Base-by-base conservation (phyloP, 306 rosid species). In the Trifolium pratense region DNA sequence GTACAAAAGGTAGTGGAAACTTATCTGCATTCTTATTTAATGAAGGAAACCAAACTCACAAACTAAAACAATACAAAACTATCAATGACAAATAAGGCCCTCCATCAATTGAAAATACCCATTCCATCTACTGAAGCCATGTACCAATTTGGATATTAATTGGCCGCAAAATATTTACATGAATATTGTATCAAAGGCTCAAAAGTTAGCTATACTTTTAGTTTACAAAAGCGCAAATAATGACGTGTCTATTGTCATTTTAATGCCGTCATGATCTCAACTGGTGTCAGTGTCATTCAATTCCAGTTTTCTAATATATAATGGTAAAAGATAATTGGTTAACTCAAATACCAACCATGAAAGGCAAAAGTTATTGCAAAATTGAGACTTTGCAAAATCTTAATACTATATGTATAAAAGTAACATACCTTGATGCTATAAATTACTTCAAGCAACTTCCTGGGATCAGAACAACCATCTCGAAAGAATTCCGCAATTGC, bases 381-480 rank as follows among this genome's bases (percentile, higher is more conserved):
- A 64, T 68, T 68, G 48, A 61, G 60, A 73, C 51, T 29, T 29
- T 40, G 37, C n/a, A 46, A 34, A 51, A 64, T 23, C 14, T 23
- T 26, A 42, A 42, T 12, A 25, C 23, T 15, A 43, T 37, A 23
- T 39, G 20, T 67, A 23, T n/a, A n/a, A 79, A 70, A 40, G 59
- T 64, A 71, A 45, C 61, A 71, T 82, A 92, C 99, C 97, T 92
- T 95, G 64, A 90, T 87, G 42, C 81, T 83, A 77, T 90, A 87
- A 43, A 95, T 87, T 17, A 84, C 89, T 78, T 89, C 93, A 71
- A 95, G 96, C 84, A 95, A 82, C 80, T 81, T 88, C 76, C 78
- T 89, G 25, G 97, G 96, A 86, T 88, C 93, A 63, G 93, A 90
- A 75, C 93, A 95, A 67, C 96, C 96, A 82, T 86, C 96, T 66